A percentile compares a stretch with the other conserved stretches of the same genome.
phyloP scores from a whole-genome alignment of 176 grass and related monocot genomes.

The Phyllostachys edulis region DNA sequence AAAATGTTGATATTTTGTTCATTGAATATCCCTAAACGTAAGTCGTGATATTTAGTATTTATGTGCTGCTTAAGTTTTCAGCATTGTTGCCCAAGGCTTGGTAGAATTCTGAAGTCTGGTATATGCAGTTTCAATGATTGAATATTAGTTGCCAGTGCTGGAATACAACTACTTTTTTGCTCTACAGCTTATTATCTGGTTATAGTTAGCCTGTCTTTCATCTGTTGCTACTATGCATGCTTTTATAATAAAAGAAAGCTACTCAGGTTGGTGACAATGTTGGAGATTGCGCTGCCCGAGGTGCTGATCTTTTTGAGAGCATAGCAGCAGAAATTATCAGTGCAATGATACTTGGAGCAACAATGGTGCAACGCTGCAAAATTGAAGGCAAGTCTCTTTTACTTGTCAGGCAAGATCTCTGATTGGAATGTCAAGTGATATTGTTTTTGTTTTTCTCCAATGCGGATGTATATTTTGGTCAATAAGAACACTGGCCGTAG shows the following conservation, averaged over 20 bases:
- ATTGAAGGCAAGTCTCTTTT: constrained; percentile 73
- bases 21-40: constrained; percentile 10
- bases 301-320: constrained; percentile 98
- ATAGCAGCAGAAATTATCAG: constrained; percentile 99
- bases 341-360: constrained; percentile 99
- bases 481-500: constrained; percentile 12
- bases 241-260: constrained; percentile 25
- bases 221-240: constrained; percentile 13
- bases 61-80: constrained; percentile 3
- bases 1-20: constrained; percentile 27
- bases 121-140: not conserved
- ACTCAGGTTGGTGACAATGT: constrained; percentile 97
- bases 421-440: constrained; percentile 3
- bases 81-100: not conserved
- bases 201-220: constrained; percentile 30
- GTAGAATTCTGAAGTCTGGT: not conserved
- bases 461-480: constrained; percentile 1
- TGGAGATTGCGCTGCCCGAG: constrained; percentile 96
- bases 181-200: constrained; percentile 2
- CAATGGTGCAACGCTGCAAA: constrained; percentile 98
- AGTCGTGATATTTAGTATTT: not conserved
- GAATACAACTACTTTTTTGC: constrained; percentile 13
- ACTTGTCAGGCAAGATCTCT: constrained; percentile 1
- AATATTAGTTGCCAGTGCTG: constrained; percentile 12
- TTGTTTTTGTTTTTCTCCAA: constrained; percentile 2